Evolutionary conservation across 331 rosid species (phyloP), one percentile per base, ranked within the genome.

Genomic region (Cucumis variabilis): DNA sequence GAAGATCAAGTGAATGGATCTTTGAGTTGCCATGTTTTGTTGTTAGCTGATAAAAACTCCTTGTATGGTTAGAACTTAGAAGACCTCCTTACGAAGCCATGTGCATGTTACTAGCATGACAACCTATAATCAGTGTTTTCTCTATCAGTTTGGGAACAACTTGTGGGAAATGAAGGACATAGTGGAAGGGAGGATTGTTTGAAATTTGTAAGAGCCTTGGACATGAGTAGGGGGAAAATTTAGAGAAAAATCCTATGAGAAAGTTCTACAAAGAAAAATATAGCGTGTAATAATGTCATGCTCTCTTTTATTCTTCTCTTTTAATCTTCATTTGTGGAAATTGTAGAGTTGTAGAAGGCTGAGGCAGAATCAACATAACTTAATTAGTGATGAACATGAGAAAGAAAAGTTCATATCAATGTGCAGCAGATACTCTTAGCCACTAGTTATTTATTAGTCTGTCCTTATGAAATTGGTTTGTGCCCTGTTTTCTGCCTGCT

Each of bases 331-430:
- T 14, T 14, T 19, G 2, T 68, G 19, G 37, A 68, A 68, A 17
- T 25, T 68, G 20, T 27, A 25, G 73, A 13, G 73, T 68, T 68
- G 37, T 68, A 24, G 73, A 68, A 24, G 37, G 73, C 73, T 25
- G 73, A 24, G 37, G 73, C 73, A 68, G 73, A 68, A 68, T 68
- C 71, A 66, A 66, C 3, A 25, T 68, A 68, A 68, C 73, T 68
- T n/a, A 68, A 25, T 13, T 25, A 68, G 14, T 68, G 33, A 14
- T 68, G 37, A 24, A 5, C 37, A 21, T 63, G 68, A n/a, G n/a
- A 78, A 48, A 1, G 11, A 78, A 24, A 78, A 78, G 23, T 46
- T 14, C 37, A 24, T 48, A 11, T 51, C 83, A 77, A 24, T 23
- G 41, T 77, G 83, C 65, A 48, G 83, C 83, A 50, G 41, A 48